Evolutionary conservation across 2,329 filamentous ascomycete genomes (phyloP).

Genomic region (Stagonosporopsis rhizophila): DNA sequence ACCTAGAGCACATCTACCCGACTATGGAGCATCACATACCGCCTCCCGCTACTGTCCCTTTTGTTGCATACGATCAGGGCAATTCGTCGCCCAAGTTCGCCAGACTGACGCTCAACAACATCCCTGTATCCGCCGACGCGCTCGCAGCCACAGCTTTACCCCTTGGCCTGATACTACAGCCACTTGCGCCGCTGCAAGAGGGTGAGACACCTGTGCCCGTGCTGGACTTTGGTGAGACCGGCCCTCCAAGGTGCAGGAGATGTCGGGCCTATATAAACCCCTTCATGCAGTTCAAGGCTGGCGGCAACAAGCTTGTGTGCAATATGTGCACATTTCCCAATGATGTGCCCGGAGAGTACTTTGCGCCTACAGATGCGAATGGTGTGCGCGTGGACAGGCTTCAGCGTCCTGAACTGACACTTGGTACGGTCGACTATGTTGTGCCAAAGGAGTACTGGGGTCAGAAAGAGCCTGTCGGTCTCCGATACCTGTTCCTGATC

Average conservation of each 20-base stretch:
- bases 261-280: slow-evolving; percentile 98
- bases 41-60: slow-evolving; percentile 85
- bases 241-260: slow-evolving; percentile 88
- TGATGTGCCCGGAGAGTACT: slow-evolving; percentile 91
- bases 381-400: slow-evolving; percentile 87
- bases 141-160: slow-evolving; percentile 82
- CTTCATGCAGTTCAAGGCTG: slow-evolving; percentile 95
- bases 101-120: slow-evolving; percentile 90
- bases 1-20: slow-evolving; percentile 85
- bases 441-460: slow-evolving; percentile 99
- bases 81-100: slow-evolving; percentile 96
- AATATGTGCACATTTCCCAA: slow-evolving; percentile 98
- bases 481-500: slow-evolving; percentile 89
- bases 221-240: slow-evolving; percentile 89
- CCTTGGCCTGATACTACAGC: slow-evolving; percentile 86
- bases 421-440: slow-evolving; percentile 93
- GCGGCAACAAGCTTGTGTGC: slow-evolving; percentile 96
- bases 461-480: slow-evolving; percentile 79
- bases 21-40: slow-evolving; percentile 95
- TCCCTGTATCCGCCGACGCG: slow-evolving; percentile 82
- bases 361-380: slow-evolving; percentile 85
- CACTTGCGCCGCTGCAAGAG: slow-evolving; percentile 79
- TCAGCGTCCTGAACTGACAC: slow-evolving; percentile 85
- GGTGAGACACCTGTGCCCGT: slow-evolving; percentile 90
- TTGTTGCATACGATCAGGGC: slow-evolving; percentile 93